phyloP scores from a whole-genome alignment of 768 basidiomycete genomes.

The Serendipita sp. region DNA sequence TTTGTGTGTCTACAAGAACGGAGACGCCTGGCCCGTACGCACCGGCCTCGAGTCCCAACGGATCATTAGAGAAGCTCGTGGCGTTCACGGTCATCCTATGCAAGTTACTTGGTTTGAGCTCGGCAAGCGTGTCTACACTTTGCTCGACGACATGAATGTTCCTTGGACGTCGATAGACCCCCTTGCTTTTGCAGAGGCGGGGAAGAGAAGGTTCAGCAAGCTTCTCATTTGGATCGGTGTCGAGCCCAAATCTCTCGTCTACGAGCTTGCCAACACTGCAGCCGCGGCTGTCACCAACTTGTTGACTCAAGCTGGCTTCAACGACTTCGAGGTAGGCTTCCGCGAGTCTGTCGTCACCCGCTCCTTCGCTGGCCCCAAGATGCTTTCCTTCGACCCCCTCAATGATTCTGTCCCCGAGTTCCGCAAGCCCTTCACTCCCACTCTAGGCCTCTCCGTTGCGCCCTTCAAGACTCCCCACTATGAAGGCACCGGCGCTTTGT shows the following conservation, averaged over 20 bases:
- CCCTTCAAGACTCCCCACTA: conserved; percentile 13
- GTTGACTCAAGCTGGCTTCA: conserved; percentile 17
- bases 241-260: conserved; percentile 17
- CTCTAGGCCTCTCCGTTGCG: conserved; percentile 24
- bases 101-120: conserved; percentile 15
- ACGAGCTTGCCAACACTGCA: conserved; percentile 16
- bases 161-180: conserved; percentile 20
- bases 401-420: conserved; percentile 13
- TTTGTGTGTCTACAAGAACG: conserved; percentile 19
- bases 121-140: conserved; percentile 12
- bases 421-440: conserved; percentile 19
- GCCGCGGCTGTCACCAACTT: conserved; percentile 17
- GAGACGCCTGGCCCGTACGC: conserved; percentile 16
- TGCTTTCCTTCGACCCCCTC: conserved; percentile 12
- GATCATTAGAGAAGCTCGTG: conserved; percentile 18
- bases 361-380: conserved; percentile 13
- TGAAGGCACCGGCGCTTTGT: conserved; percentile 26
- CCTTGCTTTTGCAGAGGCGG: conserved; percentile 19
- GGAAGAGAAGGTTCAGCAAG: conserved; percentile 11
- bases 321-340: conserved; percentile 22
- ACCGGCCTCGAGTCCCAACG: conserved; percentile 14
- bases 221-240: conserved; percentile 21
- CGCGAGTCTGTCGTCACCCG: conserved; percentile 17
- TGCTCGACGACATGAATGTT: conserved; percentile 17
- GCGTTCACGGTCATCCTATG: conserved; percentile 18